Evolutionary conservation across 2,329 filamentous ascomycete genomes (phyloP).

Genomic region (Bipolaris cookei): DNA sequence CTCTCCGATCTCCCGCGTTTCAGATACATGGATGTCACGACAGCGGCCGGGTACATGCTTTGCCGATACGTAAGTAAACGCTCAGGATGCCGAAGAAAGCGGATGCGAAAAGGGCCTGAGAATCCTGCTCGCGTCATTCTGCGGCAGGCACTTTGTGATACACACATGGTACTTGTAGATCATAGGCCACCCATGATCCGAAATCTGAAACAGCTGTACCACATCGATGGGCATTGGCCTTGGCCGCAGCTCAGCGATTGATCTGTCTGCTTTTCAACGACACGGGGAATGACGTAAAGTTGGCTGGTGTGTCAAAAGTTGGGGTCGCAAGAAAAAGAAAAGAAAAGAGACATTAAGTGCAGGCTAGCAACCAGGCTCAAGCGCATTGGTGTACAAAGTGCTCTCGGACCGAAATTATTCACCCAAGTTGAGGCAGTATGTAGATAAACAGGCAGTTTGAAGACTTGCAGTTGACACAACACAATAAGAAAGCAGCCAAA

Average conservation of each 20-base stretch:
- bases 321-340: background rate
- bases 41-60: slow-evolving; percentile 5
- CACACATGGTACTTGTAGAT: slow-evolving; percentile 8
- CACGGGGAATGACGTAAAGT: slow-evolving; percentile 3
- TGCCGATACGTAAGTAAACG: background rate
- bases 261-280: slow-evolving; percentile 1
- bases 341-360: background rate
- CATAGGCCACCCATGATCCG: background rate
- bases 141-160: slow-evolving; percentile 10
- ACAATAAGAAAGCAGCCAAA: too few relatives aligned
- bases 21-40: slow-evolving; percentile 4
- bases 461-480: too few relatives aligned
- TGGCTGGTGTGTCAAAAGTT: background rate
- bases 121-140: slow-evolving; percentile 2
- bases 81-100: background rate
- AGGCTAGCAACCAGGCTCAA: background rate
- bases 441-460: too few relatives aligned
- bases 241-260: slow-evolving; percentile 4
- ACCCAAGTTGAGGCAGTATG: too few relatives aligned
- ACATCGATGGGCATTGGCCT: background rate
- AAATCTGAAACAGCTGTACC: slow-evolving; percentile 11
- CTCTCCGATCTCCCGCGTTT: slow-evolving; percentile 4
- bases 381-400: background rate
- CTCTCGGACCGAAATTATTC: background rate
- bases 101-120: background rate